phyloP scores from a whole-genome alignment of 1,284 basidiomycete species.

The Athelia sp. region DNA sequence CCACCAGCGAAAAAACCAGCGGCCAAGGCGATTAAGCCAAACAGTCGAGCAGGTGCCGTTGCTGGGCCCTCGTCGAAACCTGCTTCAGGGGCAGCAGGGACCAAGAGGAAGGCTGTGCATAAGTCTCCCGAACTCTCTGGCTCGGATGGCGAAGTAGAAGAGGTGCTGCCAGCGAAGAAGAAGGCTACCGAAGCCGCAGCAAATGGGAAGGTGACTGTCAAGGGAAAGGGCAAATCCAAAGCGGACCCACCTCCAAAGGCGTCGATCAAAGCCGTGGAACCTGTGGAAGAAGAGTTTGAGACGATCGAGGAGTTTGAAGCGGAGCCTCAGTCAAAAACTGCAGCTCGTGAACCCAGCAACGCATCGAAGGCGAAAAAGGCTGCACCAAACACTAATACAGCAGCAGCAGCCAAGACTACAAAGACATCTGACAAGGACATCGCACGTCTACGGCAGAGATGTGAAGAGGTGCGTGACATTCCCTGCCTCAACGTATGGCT shows the following conservation, averaged over 20 bases:
- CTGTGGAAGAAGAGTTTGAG: conserved; percentile 22
- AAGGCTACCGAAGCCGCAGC: conserved; percentile 5
- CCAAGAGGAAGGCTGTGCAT: conserved; percentile 1
- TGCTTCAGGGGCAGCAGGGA: conserved; percentile 1
- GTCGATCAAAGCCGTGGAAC: conserved; percentile 12
- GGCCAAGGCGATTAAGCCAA: neutral
- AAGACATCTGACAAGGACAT: conserved; percentile 10
- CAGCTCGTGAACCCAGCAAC: neutral
- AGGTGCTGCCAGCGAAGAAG: conserved; percentile 1
- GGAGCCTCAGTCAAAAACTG: conserved; percentile 1
- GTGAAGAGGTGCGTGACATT: conserved; percentile 20
- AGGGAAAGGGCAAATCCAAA: conserved; percentile 14
- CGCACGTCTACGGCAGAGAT: conserved; percentile 19
- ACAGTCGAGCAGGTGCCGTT: conserved; percentile 3
- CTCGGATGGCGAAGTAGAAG: neutral
- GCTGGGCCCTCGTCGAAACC: conserved; percentile 15
- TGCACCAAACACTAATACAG: conserved; percentile 3
- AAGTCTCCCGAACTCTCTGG: neutral
- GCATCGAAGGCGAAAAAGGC: neutral
- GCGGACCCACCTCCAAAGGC: conserved; percentile 9
- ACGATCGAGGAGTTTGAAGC: conserved; percentile 19
- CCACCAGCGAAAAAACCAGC: neutral
- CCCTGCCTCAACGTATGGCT: conserved; percentile 1
- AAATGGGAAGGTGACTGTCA: conserved; percentile 29
- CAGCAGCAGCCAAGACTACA: conserved; percentile 9